A percentile compares a stretch with the other conserved stretches of the same genome.
Conservation (phyloP, 768 basidiomycete genomes). For the Suillus variegatus region DNA sequence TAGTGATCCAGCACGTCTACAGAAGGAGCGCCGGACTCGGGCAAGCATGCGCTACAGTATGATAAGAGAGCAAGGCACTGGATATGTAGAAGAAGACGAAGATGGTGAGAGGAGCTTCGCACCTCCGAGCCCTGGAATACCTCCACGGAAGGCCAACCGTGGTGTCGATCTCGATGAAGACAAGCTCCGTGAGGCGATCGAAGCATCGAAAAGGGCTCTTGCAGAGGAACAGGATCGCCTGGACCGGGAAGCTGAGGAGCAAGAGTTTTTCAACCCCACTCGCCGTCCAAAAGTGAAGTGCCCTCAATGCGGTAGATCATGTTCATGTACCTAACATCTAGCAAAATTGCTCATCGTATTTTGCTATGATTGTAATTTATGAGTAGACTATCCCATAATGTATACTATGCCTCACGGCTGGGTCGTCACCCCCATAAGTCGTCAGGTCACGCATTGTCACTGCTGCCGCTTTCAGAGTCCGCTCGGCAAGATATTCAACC, state of each 20-base stretch:
- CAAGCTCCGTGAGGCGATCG: conserved; percentile 83
- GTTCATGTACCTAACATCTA: too few relatives aligned
- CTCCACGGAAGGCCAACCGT: conserved; percentile 21
- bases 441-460: too few relatives aligned
- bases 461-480: too few relatives aligned
- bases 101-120: conserved; percentile 16
- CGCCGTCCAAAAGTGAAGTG: too few relatives aligned
- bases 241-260: conserved; percentile 59
- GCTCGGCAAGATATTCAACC: too few relatives aligned
- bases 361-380: too few relatives aligned
- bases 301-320: too few relatives aligned
- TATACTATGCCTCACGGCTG: too few relatives aligned
- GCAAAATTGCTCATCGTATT: too few relatives aligned
- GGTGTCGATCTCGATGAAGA: conserved; percentile 63
- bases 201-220: conserved; percentile 81
- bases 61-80: conserved; percentile 60
- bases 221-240: conserved; percentile 62
- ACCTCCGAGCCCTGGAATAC: conserved; percentile 5
- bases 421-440: too few relatives aligned
- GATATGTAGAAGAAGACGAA: conserved; percentile 33
- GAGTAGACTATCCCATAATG: too few relatives aligned
- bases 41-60: conserved; percentile 96
- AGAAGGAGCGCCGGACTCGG: conserved; percentile 79
- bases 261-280: conserved; percentile 42
- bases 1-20: conserved; percentile 79